Evolutionary conservation across 1,139 yeast genomes (phyloP).

Genomic region (Blastobotrys proliferans): DNA sequence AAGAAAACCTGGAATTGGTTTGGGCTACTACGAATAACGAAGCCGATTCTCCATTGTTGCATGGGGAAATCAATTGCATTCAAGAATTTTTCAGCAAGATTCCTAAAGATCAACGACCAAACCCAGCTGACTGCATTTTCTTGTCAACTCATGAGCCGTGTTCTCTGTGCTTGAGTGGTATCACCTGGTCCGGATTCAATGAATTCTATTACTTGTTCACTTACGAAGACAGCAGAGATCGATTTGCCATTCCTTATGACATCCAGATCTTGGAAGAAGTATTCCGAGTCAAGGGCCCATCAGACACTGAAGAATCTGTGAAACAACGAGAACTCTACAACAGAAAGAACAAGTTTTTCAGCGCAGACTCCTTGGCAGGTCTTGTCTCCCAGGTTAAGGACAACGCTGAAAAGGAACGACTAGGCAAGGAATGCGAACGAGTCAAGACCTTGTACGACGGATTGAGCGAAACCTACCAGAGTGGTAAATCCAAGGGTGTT

Average conservation of each 20-base stretch:
- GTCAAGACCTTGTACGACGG: neutral
- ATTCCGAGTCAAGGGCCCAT: conserved; percentile 20
- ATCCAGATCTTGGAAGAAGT: conserved; percentile 22
- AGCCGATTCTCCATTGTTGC: conserved; percentile 20
- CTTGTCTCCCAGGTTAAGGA: neutral
- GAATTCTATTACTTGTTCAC: conserved; percentile 24
- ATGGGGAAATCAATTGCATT: conserved; percentile 24
- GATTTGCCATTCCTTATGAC: conserved; percentile 22
- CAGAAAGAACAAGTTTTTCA: conserved; percentile 20
- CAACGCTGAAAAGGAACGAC: neutral
- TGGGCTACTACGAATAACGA: conserved; percentile 22
- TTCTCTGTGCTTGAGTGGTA: conserved; percentile 24
- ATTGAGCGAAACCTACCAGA: conserved; percentile 8
- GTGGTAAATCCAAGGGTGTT: conserved; percentile 2
- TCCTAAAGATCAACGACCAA: conserved; percentile 16
- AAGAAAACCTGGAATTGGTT: conserved; percentile 19
- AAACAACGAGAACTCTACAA: conserved; percentile 20
- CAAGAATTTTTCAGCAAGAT: conserved; percentile 20
- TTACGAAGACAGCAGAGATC: conserved; percentile 23
- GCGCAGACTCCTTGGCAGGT: conserved; percentile 7
- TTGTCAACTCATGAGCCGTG: conserved; percentile 27
- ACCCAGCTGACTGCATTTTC: conserved; percentile 22
- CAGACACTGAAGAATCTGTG: conserved; percentile 7
- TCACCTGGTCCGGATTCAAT: conserved; percentile 27
- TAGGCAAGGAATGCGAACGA: neutral